phyloP scores from a whole-genome alignment of 2,329 filamentous ascomycete species.

The Tolypocladium capitatum region DNA sequence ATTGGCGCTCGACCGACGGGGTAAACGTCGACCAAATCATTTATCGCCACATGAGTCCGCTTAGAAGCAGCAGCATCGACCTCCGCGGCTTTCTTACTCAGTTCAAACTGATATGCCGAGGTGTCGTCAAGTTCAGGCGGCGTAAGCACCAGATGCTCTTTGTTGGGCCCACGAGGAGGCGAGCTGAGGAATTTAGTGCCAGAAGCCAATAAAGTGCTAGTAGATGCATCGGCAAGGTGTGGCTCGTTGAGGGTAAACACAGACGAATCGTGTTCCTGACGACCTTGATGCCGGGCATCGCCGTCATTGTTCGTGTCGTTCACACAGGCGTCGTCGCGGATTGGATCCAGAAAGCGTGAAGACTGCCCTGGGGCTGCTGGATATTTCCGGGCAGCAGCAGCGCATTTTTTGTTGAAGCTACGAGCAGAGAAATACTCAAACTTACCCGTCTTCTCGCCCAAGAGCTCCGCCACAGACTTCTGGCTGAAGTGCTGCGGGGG shows the following conservation, averaged over 20 bases:
- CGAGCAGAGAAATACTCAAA: conserved; percentile 6
- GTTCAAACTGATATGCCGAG: conserved; percentile 17
- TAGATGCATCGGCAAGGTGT: not conserved
- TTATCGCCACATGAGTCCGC: not conserved
- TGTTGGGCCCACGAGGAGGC: conserved; percentile 1
- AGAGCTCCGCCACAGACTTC: conserved; percentile 10
- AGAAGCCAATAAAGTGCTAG: conserved; percentile 12
- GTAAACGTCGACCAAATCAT: not conserved
- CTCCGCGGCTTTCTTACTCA: conserved; percentile 11
- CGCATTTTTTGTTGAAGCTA: not conserved
- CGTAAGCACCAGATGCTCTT: not conserved
- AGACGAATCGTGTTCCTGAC: not conserved
- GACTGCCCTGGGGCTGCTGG: not conserved
- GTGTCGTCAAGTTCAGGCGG: conserved; percentile 12
- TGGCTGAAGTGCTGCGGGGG: not conserved
- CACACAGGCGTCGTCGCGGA: not conserved
- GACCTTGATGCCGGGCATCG: not conserved
- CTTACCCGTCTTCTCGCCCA: conserved; percentile 24
- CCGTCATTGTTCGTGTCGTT: not conserved
- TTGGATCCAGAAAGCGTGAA: not conserved
- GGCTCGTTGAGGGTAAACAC: not conserved
- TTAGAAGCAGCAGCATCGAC: not conserved
- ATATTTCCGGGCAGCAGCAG: not conserved
- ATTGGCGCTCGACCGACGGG: not conserved
- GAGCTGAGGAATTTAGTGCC: conserved; percentile 20